Evolutionary conservation across 2,329 filamentous ascomycete species (phyloP).

Genomic region (Pseudocercospora cruenta): DNA sequence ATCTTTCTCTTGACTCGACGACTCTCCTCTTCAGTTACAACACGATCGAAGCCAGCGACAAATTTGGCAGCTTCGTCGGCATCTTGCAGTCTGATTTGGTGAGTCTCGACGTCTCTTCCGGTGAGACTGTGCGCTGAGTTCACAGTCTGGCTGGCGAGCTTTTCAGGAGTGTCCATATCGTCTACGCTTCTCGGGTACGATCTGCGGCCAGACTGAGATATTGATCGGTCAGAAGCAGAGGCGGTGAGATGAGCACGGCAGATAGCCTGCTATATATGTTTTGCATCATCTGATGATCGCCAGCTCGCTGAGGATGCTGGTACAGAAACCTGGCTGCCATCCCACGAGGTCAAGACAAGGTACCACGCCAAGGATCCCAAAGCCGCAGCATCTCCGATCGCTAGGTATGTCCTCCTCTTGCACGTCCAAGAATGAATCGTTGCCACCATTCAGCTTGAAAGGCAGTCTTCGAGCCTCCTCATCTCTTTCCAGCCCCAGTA

Average conservation of each 20-base stretch:
- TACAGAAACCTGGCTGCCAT: not conserved
- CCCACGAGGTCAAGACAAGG: not conserved
- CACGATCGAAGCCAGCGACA: constrained; percentile 10
- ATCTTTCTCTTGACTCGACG: constrained; percentile 17
- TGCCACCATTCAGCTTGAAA: not conserved
- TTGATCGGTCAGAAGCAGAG: too few relatives aligned
- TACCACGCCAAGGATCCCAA: not conserved
- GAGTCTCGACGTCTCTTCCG: constrained; percentile 9
- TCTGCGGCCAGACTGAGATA: not conserved
- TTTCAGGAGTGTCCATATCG: not conserved
- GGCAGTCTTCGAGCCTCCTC: not conserved
- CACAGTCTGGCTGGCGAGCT: not conserved
- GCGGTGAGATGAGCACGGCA: not conserved
- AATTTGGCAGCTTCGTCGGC: constrained; percentile 14
- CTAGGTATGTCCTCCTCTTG: not conserved
- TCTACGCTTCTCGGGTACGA: not conserved
- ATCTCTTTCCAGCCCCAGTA: not conserved
- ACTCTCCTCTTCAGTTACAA: constrained; percentile 14
- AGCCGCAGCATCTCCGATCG: not conserved
- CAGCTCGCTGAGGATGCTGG: not conserved
- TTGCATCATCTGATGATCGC: not conserved
- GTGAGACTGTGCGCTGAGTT: not conserved
- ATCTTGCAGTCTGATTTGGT: constrained; percentile 16
- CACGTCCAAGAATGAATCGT: not conserved
- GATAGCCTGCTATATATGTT: not conserved